Base-by-base conservation (phyloP, 2,329 filamentous ascomycete species). In the Keithomyces neogunnii region DNA sequence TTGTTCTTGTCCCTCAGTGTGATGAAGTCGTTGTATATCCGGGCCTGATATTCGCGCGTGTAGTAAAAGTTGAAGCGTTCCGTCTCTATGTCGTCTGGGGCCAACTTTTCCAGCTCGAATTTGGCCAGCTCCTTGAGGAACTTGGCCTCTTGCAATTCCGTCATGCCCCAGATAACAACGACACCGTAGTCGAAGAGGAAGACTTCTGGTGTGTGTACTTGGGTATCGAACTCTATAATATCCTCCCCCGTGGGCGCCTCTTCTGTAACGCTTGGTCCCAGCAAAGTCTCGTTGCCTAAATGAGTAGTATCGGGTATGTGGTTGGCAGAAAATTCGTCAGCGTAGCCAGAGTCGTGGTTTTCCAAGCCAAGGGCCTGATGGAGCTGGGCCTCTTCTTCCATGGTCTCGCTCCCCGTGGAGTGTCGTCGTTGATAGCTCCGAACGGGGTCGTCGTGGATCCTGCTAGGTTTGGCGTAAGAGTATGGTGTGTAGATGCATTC, bases 1-100 rank as follows among this genome's bases (percentile, higher is more conserved):
- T 95, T 96, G 63, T 85, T 85, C 70, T 95, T 96, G 62, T 97
- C 92, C 47, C 91, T 80, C 54, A 99, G 71, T 2, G 89, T 93
- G 69, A 99, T 99, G 62, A 99, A 99, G 70, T 99, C 93, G 69
- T 99, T 99, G 78, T 99, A 99, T 68, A 99, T 99, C 48, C 93
- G 86, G 28, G 93, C 89, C 70, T 99, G 95, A 67, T 99, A 99
- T 66, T 97, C 92, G 62, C 88, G 82, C 3, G 93, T 97, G 73
- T 99, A 97, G 74, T 99, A 99, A 69, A 97, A 99, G 68, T 99
- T 99, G 77, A 99, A 99, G 63, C 92, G 89, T 69, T 99, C 93
- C 45, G 90, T 89, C 71, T 99, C 92, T 32, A 96, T 85, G 60
- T 96, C 89, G 63, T 95, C 91, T 9, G 86, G 81, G 30, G 84